Evolutionary conservation across 2,329 filamentous ascomycete genomes (phyloP).

Genomic region (Claviceps citrina): DNA sequence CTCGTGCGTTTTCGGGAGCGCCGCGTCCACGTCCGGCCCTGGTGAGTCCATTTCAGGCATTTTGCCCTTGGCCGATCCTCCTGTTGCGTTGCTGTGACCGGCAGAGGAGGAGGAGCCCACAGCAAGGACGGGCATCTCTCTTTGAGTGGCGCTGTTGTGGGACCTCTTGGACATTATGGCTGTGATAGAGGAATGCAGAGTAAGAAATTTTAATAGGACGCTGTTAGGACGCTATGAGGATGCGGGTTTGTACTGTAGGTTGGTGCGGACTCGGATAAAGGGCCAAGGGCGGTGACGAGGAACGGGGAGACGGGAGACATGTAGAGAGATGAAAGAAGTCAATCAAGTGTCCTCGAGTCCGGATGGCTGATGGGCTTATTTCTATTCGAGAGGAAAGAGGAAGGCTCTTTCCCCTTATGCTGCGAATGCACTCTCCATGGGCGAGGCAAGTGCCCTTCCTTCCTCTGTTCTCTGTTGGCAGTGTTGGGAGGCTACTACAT

Average conservation of each 20-base stretch:
- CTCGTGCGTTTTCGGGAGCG: slow-evolving; percentile 2
- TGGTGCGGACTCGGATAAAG: neutral
- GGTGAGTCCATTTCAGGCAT: neutral
- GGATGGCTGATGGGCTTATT: neutral
- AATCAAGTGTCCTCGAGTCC: neutral
- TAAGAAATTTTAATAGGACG: neutral
- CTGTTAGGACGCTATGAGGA: too few species aligned
- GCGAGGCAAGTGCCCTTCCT: too few species aligned
- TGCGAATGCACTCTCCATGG: neutral
- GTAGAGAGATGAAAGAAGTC: neutral
- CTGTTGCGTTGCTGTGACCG: neutral
- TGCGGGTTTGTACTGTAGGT: neutral
- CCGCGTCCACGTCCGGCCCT: neutral
- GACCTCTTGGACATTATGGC: neutral
- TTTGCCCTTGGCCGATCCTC: neutral
- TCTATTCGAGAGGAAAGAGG: neutral
- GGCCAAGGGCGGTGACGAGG: neutral
- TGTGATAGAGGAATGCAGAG: neutral
- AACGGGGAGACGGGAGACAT: neutral
- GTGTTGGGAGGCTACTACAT: too few species aligned
- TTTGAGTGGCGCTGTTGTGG: neutral
- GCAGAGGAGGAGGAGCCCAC: neutral
- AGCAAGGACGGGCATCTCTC: neutral
- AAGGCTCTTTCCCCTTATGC: neutral
- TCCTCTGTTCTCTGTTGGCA: too few species aligned